These are phyloP conservation scores for Hydnomerulius pinastri DNA, from an alignment of 768 basidiomycete genomes.

Conservation along the genomic window DNA sequence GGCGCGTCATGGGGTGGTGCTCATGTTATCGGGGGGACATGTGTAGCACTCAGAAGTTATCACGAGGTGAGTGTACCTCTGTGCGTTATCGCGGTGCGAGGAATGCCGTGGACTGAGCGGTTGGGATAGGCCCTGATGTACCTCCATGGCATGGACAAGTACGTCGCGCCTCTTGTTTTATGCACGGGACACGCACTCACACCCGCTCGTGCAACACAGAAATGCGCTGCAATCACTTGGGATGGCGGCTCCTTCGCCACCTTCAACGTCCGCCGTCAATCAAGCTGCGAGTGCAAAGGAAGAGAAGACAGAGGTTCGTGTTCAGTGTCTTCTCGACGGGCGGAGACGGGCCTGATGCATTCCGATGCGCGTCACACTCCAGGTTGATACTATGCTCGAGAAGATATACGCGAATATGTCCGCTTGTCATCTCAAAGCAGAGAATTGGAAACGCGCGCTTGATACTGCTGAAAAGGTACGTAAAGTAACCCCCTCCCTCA, in stretches of 20 bases:
- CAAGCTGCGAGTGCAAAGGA: constrained; percentile 39
- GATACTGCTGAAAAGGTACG: constrained; percentile 81
- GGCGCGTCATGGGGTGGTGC: background rate
- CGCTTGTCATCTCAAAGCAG: constrained; percentile 78
- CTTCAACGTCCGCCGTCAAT: constrained; percentile 22
- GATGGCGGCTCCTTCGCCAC: constrained; percentile 21
- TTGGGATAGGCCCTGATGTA: constrained; percentile 63
- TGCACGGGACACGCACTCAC: too few relatives aligned
- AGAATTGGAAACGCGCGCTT: constrained; percentile 75
- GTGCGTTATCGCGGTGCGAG: background rate
- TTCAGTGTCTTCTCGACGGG: background rate
- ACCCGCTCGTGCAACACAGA: too few relatives aligned
- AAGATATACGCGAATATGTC: constrained; percentile 87
- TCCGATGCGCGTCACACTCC: background rate
- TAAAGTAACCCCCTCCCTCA: background rate
- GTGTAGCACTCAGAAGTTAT: constrained; percentile 66
- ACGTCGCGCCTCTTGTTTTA: too few relatives aligned
- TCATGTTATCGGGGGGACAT: background rate
- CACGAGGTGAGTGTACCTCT: constrained; percentile 54
- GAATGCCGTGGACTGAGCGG: constrained; percentile 10
- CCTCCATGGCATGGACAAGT: constrained; percentile 79
- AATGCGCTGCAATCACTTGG: constrained; percentile 58
- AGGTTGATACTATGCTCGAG: constrained; percentile 77
- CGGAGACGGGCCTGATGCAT: background rate
- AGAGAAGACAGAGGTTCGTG: constrained; percentile 66